These are phyloP conservation scores for Otatea glauca DNA, from an alignment of 176 grass and related monocot species.

Conservation along the genomic window DNA sequence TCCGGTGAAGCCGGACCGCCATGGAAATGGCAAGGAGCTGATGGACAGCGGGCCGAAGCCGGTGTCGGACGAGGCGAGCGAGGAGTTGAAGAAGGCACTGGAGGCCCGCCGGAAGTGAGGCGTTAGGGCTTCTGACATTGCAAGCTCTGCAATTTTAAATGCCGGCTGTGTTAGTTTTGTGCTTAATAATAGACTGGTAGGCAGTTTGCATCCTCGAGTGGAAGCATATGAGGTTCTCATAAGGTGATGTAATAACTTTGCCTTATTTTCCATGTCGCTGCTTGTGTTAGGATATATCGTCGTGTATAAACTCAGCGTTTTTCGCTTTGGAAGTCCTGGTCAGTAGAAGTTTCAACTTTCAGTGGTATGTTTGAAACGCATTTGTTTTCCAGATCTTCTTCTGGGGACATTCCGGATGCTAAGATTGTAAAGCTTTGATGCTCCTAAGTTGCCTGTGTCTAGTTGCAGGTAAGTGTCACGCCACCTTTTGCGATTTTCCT, in stretches of 20 bases:
- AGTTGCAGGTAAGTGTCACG: not conserved
- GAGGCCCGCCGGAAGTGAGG: slow-evolving; percentile 52
- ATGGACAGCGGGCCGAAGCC: slow-evolving; percentile 28
- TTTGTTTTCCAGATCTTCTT: not conserved
- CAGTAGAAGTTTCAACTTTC: not conserved
- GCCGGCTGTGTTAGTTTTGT: not conserved
- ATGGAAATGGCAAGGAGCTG: slow-evolving; percentile 46
- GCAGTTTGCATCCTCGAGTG: slow-evolving; percentile 30
- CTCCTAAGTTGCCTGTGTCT: not conserved
- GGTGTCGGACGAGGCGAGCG: slow-evolving; percentile 38
- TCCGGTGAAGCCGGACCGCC: slow-evolving; percentile 36
- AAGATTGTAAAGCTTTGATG: not conserved
- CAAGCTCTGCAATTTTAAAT: slow-evolving; percentile 34
- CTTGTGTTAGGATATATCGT: slow-evolving; percentile 9
- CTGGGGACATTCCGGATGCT: not conserved
- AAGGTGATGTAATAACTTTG: slow-evolving; percentile 37
- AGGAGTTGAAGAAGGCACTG: slow-evolving; percentile 72
- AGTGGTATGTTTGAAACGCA: not conserved
- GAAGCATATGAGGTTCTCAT: slow-evolving; percentile 35
- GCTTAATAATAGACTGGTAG: slow-evolving; percentile 43
- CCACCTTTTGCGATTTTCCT: not conserved
- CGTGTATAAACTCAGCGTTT: slow-evolving; percentile 37
- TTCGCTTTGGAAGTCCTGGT: not conserved
- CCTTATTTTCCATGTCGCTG: slow-evolving; percentile 16
- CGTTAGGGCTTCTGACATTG: slow-evolving; percentile 13